Evolutionary conservation across 1,139 yeast genomes (phyloP).

Genomic region (Maudiozyma humilis): DNA sequence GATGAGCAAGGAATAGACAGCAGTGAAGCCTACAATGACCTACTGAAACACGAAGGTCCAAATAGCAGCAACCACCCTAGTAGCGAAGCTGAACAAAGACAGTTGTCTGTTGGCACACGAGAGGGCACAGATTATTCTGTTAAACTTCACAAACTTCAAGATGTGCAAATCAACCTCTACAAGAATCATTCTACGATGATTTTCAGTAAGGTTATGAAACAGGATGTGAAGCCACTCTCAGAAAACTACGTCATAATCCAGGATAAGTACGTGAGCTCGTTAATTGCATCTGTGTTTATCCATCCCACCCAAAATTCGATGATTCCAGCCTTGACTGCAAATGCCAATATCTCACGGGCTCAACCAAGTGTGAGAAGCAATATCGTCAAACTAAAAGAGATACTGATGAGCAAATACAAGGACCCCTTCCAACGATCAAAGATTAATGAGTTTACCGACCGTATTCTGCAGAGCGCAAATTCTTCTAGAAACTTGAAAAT

Average conservation of each 20-base stretch:
- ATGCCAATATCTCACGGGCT: slow-evolving; percentile 20
- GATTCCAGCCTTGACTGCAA: slow-evolving; percentile 26
- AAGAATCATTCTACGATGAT: slow-evolving; percentile 26
- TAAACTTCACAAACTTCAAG: slow-evolving; percentile 1
- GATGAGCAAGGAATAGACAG: slow-evolving; percentile 6
- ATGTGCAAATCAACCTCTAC: slow-evolving; percentile 23
- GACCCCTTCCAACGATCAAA: slow-evolving; percentile 20
- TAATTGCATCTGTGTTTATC: slow-evolving; percentile 27
- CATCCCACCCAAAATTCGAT: slow-evolving; percentile 26
- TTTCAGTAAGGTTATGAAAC: slow-evolving; percentile 26
- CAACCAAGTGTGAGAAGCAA: slow-evolving; percentile 21
- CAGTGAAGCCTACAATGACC: neutral
- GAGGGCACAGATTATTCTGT: neutral
- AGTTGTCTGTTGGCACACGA: neutral
- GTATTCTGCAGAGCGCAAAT: slow-evolving; percentile 21
- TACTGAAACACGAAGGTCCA: neutral
- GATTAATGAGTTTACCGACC: slow-evolving; percentile 23
- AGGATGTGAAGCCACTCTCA: slow-evolving; percentile 30
- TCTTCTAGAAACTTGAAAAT: slow-evolving; percentile 19
- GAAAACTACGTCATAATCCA: slow-evolving; percentile 27
- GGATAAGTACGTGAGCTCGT: slow-evolving; percentile 24
- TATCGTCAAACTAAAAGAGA: slow-evolving; percentile 20
- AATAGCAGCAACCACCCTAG: slow-evolving; percentile 12
- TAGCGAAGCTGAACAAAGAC: neutral
- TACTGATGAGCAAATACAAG: slow-evolving; percentile 20